phyloP scores from a whole-genome alignment of 768 basidiomycete species.

The Calvatia gigantea region DNA sequence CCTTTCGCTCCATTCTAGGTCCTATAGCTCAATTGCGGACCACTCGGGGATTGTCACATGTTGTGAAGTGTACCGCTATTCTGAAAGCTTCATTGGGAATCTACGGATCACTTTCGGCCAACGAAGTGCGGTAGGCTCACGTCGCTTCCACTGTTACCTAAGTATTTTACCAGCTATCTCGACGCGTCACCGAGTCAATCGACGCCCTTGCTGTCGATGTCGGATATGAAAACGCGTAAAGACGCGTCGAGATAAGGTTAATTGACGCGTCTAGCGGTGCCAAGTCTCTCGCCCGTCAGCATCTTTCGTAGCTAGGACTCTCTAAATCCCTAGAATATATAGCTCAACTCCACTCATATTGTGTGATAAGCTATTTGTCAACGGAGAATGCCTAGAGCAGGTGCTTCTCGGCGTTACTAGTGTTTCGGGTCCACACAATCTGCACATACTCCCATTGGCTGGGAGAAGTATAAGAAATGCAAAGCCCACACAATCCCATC shows the following conservation, averaged over 20 bases:
- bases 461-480: no score
- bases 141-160: constrained; percentile 2
- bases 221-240: constrained; percentile 42
- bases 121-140: constrained; percentile 18
- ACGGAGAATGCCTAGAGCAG: background rate
- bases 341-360: background rate
- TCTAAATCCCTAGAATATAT: background rate
- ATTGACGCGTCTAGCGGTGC: constrained; percentile 18
- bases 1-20: background rate
- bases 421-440: constrained; percentile 1
- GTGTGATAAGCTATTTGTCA: background rate
- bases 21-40: background rate
- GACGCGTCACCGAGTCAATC: constrained; percentile 14
- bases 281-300: background rate
- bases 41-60: background rate
- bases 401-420: no score
- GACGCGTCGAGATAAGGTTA: constrained; percentile 36
- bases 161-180: constrained; percentile 15
- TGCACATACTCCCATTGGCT: no score
- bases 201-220: constrained; percentile 4
- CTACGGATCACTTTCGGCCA: constrained; percentile 33
- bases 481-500: no score
- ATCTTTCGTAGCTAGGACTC: background rate
- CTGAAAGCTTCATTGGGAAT: constrained; percentile 23
- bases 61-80: background rate